These are phyloP conservation scores for Skeletonema potamos DNA, from an alignment of 108 stramenopile species.

Conservation along the genomic window DNA sequence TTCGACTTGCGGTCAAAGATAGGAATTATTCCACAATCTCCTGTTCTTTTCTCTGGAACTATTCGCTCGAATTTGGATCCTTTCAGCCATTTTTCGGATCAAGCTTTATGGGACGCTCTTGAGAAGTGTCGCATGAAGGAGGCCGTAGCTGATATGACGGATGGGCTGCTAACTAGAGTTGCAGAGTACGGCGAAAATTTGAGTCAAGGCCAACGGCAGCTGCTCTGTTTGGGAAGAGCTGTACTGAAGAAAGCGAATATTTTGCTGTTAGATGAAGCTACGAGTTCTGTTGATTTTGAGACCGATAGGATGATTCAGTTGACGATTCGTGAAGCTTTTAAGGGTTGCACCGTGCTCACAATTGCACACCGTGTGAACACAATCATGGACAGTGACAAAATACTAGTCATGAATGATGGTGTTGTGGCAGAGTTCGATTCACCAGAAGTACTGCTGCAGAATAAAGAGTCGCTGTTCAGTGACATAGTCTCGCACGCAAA, in stretches of 20 bases:
- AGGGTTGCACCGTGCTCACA: slow-evolving; percentile 76
- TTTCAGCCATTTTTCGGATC: slow-evolving; percentile 64
- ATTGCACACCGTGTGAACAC: slow-evolving; percentile 96
- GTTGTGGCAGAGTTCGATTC: slow-evolving; percentile 79
- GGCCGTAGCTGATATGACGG: slow-evolving; percentile 63
- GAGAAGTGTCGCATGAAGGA: slow-evolving; percentile 69
- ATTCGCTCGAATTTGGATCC: slow-evolving; percentile 92
- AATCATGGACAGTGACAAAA: slow-evolving; percentile 92
- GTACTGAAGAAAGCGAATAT: slow-evolving; percentile 76
- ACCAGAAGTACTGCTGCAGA: slow-evolving; percentile 81
- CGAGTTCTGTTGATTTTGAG: slow-evolving; percentile 82
- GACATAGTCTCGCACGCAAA: slow-evolving; percentile 76
- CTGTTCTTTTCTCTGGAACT: slow-evolving; percentile 89
- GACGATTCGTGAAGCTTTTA: slow-evolving; percentile 69
- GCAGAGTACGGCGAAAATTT: slow-evolving; percentile 93
- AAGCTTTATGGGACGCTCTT: slow-evolving; percentile 69
- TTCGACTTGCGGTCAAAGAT: slow-evolving; percentile 75
- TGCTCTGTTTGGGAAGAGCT: slow-evolving; percentile 92
- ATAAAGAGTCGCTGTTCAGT: slow-evolving; percentile 69
- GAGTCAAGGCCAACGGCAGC: slow-evolving; percentile 89
- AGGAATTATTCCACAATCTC: slow-evolving; percentile 95
- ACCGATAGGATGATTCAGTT: slow-evolving; percentile 87
- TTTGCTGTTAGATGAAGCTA: slow-evolving; percentile 91
- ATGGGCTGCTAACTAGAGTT: slow-evolving; percentile 68
- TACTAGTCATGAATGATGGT: slow-evolving; percentile 91